phyloP scores from a whole-genome alignment of 257 asterid genomes.

The Eustoma russellianum region DNA sequence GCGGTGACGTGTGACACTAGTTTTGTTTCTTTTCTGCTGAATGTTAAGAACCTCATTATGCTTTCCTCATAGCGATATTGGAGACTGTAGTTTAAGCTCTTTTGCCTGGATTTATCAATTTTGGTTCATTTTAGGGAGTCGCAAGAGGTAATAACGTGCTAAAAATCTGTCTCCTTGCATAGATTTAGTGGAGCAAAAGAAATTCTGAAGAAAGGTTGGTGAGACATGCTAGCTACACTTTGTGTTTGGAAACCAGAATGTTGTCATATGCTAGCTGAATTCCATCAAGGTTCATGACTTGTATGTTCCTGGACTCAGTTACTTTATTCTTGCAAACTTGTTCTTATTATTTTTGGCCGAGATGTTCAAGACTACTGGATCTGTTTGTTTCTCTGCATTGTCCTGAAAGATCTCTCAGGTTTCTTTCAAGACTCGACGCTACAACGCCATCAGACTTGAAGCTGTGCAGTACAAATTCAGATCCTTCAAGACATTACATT shows the following conservation, averaged over 20 bases:
- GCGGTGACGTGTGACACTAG: constrained; percentile 8
- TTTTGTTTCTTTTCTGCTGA: too few species aligned
- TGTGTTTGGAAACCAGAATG: constrained; percentile 21
- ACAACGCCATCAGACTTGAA: constrained; percentile 35
- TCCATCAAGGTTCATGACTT: not conserved
- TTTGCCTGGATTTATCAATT: constrained; percentile 1
- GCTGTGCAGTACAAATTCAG: constrained; percentile 33
- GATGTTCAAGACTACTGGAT: constrained; percentile 4
- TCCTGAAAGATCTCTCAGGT: constrained; percentile 60
- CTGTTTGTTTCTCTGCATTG: constrained; percentile 13
- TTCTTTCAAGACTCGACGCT: constrained; percentile 64
- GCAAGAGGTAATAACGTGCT: not conserved
- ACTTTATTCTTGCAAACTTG: constrained; percentile 9
- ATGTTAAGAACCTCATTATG: too few species aligned
- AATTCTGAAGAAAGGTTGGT: constrained; percentile 26
- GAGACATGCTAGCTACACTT: constrained; percentile 21
- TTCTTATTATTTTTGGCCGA: not conserved
- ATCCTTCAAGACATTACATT: constrained; percentile 15
- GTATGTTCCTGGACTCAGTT: not conserved
- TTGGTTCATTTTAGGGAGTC: not conserved
- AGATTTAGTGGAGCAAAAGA: constrained; percentile 15
- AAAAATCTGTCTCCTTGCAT: constrained; percentile 17
- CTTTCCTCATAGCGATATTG: constrained; percentile 1
- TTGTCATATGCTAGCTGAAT: constrained; percentile 32
- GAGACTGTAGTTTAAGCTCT: not conserved